Conservation (phyloP, 176 grass and related monocot genomes). For the Alloteropsis semialata region DNA sequence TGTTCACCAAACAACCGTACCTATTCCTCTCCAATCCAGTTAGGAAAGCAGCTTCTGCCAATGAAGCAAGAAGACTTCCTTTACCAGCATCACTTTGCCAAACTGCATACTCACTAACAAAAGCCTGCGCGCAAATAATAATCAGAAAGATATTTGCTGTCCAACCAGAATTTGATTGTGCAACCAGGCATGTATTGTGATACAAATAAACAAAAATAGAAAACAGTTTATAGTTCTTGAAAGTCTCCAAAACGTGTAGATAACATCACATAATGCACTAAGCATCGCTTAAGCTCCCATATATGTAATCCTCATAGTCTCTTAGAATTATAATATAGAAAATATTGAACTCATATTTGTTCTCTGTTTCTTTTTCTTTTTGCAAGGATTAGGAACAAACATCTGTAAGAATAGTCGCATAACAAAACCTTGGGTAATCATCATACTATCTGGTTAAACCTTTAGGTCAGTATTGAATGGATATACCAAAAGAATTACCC, state of each 20-base stretch:
- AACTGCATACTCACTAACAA: constrained; percentile 98
- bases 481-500: neutral
- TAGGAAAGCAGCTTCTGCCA: constrained; percentile 93
- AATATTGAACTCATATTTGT: neutral
- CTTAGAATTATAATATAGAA: neutral
- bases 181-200: neutral
- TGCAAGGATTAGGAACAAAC: neutral
- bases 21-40: constrained; percentile 93
- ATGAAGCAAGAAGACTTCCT: constrained; percentile 86
- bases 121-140: constrained; percentile 53
- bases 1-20: constrained; percentile 9
- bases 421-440: neutral
- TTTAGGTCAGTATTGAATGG: neutral
- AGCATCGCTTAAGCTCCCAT: neutral
- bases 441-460: neutral
- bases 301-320: neutral
- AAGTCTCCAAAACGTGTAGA: neutral
- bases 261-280: neutral
- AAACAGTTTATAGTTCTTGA: neutral
- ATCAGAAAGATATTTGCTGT: neutral
- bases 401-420: neutral
- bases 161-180: neutral
- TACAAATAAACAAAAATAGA: neutral
- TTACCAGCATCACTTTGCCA: constrained; percentile 66
- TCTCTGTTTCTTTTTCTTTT: neutral